phyloP scores from a whole-genome alignment of 2,329 filamentous ascomycete species.

The Immersiporthe knoxdaviesiana region DNA sequence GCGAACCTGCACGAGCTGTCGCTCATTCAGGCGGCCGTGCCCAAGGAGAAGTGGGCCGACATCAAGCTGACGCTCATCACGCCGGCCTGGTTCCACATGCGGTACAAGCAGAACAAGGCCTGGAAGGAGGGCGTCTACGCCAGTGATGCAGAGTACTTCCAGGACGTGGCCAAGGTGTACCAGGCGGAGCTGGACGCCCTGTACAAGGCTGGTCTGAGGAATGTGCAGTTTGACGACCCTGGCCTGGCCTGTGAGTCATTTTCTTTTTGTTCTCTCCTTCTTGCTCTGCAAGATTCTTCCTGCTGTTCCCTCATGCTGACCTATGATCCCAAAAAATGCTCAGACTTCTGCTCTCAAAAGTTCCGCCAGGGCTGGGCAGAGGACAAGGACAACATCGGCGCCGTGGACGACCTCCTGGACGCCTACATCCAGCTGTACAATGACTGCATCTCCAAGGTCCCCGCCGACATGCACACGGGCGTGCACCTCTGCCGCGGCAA shows the following conservation, averaged over 20 bases:
- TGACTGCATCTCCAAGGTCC: constrained; percentile 65
- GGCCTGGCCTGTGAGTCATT: constrained; percentile 64
- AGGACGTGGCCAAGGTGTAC: constrained; percentile 67
- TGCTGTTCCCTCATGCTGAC: not conserved
- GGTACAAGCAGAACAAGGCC: constrained; percentile 58
- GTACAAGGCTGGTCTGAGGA: constrained; percentile 64
- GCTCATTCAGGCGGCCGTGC: constrained; percentile 50
- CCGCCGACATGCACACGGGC: constrained; percentile 73
- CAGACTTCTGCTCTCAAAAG: constrained; percentile 72
- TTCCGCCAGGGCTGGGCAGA: constrained; percentile 72
- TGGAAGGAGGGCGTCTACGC: constrained; percentile 60
- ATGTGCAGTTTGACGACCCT: constrained; percentile 71
- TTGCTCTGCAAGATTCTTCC: not conserved
- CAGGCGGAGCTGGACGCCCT: constrained; percentile 63
- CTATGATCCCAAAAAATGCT: not conserved
- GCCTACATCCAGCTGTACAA: constrained; percentile 80
- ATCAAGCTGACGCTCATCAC: constrained; percentile 61
- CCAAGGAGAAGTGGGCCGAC: constrained; percentile 51
- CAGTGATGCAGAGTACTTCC: constrained; percentile 65
- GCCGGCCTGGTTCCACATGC: constrained; percentile 57
- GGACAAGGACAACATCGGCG: constrained; percentile 68
- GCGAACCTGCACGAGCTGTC: constrained; percentile 56
- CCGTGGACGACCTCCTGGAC: constrained; percentile 71
- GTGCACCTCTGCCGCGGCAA: constrained; percentile 75
- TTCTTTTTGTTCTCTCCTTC: not conserved